phyloP scores from a whole-genome alignment of 495 filamentous ascomycete genomes.

The Pseudevernia furfuracea region DNA sequence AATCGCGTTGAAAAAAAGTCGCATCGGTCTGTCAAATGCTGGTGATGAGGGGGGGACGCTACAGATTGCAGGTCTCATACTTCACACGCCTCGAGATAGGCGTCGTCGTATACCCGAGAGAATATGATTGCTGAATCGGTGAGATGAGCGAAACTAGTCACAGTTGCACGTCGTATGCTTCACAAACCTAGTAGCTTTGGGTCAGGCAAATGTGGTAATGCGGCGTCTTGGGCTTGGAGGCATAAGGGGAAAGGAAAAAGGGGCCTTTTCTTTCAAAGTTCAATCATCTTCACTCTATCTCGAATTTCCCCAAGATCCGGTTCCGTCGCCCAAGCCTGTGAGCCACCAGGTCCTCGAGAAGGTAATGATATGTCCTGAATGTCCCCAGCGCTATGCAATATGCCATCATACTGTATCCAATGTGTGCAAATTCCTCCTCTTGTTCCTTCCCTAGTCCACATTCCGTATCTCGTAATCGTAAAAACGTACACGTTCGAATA shows the following conservation, averaged over 20 bases:
- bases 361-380: constrained; percentile 1
- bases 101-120: neutral
- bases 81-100: neutral
- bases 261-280: no score
- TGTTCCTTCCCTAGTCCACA: neutral
- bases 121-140: no score
- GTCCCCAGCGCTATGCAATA: constrained; percentile 15
- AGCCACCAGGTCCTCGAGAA: neutral
- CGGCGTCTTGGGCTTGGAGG: neutral
- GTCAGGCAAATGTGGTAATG: neutral
- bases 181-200: neutral
- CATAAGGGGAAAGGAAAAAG: neutral
- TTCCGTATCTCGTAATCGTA: constrained; percentile 12
- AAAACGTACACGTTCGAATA: neutral
- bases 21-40: neutral
- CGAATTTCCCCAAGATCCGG: neutral
- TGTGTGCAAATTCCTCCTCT: neutral
- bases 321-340: constrained; percentile 4
- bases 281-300: neutral
- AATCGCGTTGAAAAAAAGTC: neutral
- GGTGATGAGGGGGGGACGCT: neutral
- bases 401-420: constrained; percentile 4
- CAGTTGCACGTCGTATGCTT: neutral
- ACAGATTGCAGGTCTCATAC: neutral
- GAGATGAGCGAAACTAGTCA: neutral